Base-by-base conservation (phyloP, 78 protist genomes). In the Pigoraptor vietnamica region DNA sequence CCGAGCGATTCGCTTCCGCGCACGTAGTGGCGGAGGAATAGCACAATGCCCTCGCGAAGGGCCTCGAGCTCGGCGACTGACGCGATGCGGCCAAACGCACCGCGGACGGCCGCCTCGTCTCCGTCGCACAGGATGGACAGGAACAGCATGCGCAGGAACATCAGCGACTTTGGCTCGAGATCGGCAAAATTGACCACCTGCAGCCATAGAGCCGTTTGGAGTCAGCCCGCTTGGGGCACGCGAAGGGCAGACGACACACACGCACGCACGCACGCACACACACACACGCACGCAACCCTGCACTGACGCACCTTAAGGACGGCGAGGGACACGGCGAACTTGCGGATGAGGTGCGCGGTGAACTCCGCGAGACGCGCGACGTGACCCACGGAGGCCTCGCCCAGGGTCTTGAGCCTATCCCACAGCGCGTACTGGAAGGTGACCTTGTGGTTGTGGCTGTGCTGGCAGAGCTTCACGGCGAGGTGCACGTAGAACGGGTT, bases 371-470 rank as follows among this genome's bases (percentile, higher is more conserved):
- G 29, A 23, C 33, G 2, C 1, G 40, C 32, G 2, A 37, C 1
- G 1, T 35, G 40, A 0, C 88, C 25, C 35, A 37, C 29, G 40
- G 1, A 1, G 1, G 33, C 1, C 23, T 86, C 40, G 21, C 9
- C 48, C 29, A 86, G 39, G 1, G 2, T 10, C 90, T 91, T 91
- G 90, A 91, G 21, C 2, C 90, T 79, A 40, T 91, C 93, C 93
- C 93, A 91, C 36, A 91, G 29, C 23, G 89, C 37, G 24, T 91
- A 91, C 38, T 91, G 93, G 40, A 91, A 40, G 24, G 93, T 91
- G 48, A 86, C 1, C 90, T 86, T 91, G 81, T 25, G 32, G 36
- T 86, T 40, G 56, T 83, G n/a, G 40, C 33, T 86, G 90, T 39
- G 2, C 37, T 48, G 36, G 81, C 89, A 83, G 39, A 91, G 40